Evolutionary conservation across 805 yeast species (phyloP), one percentile per base, ranked within the genome.

Genomic region (Saccharomyces mikatae): DNA sequence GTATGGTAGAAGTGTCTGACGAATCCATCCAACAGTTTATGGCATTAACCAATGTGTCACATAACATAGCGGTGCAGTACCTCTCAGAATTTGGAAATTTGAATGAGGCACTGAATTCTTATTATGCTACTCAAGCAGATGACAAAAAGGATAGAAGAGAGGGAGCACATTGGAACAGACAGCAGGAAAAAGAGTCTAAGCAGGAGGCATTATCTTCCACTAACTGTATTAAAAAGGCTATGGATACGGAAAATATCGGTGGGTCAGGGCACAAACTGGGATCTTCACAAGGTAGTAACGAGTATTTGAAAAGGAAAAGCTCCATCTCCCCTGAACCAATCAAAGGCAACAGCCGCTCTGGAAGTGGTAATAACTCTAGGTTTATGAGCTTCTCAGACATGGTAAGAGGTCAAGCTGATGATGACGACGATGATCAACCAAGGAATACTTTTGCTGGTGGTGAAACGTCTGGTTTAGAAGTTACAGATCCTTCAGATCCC

Each of bases 401-500:
- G 63, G 61, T 70, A 8, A 66, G 68, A 51, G 70, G 60, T 11
- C 70, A 73, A 48, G 68, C 69, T 22, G 71, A 70, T 26, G 71
- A 70, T 17, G 80, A 73, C 47, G 79, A 75, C 6, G 80, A 75
- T n/a, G 82, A 79, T 57, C 84, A 80, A 55, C 78, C 77, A 41
- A 79, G 84, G 54, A 81, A 83, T 62, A 79, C 83, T 56, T 83
- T 80, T 70, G 84, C 87, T 0, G 80, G 80, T 51, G 89, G 75
- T 48, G 86, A 86, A 67, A 87, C 87, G 55, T 85, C 91, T 1
- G 94, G 83, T 4, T 73, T 87, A 58, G 87, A 86, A 67, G 91
- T 87, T 22, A 89, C 88, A 61, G 87, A 87, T 63, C 94, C 94
- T 26, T 76, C 76, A 59, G 54, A 60, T 36, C 71, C 76, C 48